These are phyloP conservation scores for Eremochloa ophiuroides DNA, from an alignment of 176 grass and related monocot species.

Conservation along the genomic window DNA sequence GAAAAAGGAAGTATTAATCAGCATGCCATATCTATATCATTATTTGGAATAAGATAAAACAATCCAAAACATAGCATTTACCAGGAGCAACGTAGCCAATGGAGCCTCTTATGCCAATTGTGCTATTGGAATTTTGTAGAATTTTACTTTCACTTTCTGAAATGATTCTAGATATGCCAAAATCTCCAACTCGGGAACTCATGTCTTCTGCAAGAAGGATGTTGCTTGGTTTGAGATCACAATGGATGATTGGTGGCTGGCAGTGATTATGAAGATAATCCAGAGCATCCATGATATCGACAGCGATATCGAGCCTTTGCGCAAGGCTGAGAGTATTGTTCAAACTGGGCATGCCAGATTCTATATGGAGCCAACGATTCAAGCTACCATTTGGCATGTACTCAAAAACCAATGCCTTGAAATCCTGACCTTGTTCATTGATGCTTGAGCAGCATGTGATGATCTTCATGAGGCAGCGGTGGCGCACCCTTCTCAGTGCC, in stretches of 20 bases:
- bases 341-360: neutral
- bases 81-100: slow-evolving; percentile 14
- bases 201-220: no score
- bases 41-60: neutral
- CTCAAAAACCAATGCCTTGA: neutral
- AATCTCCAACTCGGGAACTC: slow-evolving; percentile 38
- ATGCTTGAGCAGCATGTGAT: neutral
- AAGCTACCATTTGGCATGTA: neutral
- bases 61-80: neutral
- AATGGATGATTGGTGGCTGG: slow-evolving; percentile 26
- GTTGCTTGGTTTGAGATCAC: slow-evolving; percentile 59
- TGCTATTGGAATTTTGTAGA: neutral
- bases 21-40: neutral
- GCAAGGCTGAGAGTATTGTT: neutral
- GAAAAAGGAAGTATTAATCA: neutral
- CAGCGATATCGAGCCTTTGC: neutral
- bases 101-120: slow-evolving; percentile 38
- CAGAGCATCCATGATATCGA: neutral
- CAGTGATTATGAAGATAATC: slow-evolving; percentile 21
- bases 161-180: slow-evolving; percentile 46
- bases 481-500: neutral
- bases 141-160: neutral
- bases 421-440: neutral
- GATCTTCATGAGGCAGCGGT: neutral
- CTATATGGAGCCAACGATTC: neutral